Evolutionary conservation across 2,329 filamentous ascomycete genomes (phyloP).

Genomic region (Fonsecaea erecta): DNA sequence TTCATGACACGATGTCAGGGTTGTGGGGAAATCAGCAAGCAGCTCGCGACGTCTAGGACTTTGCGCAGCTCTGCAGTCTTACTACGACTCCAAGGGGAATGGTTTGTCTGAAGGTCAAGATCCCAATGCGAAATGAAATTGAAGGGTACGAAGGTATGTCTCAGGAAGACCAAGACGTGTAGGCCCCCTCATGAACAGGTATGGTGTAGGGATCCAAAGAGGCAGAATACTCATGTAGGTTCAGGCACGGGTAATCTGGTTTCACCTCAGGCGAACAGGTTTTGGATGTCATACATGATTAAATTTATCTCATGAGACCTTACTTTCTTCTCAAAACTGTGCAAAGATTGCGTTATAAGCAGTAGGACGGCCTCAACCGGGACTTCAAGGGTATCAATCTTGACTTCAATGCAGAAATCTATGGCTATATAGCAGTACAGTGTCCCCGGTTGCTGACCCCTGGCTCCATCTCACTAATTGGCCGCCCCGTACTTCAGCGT

Average conservation of each 20-base stretch:
- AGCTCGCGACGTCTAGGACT: not conserved
- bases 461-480: not conserved
- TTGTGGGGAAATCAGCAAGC: constrained; percentile 53
- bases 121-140: not conserved
- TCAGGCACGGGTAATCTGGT: not conserved
- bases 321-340: not conserved
- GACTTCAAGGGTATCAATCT: not conserved
- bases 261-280: not conserved
- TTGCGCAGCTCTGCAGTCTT: not conserved
- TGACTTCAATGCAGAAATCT: not conserved
- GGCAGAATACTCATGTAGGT: not conserved
- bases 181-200: not conserved
- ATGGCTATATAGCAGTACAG: constrained; percentile 2
- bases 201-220: not conserved
- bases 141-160: not conserved
- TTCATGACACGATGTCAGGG: constrained; percentile 63
- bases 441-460: not conserved
- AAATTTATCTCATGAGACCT: not conserved
- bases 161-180: not conserved
- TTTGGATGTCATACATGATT: not conserved
- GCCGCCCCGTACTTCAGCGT: not conserved
- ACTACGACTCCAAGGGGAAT: not conserved
- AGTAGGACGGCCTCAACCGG: not conserved
- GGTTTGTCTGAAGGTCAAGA: not conserved
- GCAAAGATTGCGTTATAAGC: not conserved